A percentile compares a stretch with the other conserved stretches of the same genome.
Evolutionary conservation across 306 rosid species (phyloP).

Genomic region (Inga oerstediana): DNA sequence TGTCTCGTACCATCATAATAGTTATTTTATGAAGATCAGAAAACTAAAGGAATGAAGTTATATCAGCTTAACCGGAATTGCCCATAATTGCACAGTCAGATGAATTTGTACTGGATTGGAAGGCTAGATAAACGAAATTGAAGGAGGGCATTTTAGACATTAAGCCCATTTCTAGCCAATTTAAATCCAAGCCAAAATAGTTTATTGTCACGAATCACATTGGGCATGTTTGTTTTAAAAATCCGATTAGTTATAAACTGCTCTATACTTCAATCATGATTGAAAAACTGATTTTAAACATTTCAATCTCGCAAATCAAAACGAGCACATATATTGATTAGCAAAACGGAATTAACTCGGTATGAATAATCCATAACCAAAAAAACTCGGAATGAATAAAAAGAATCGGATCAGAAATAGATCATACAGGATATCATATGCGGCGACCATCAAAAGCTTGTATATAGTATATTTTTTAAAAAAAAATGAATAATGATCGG

Average conservation of each 20-base stretch:
- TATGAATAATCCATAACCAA: background rate
- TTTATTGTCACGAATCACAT: background rate
- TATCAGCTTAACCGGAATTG: background rate
- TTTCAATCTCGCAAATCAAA: too few relatives aligned
- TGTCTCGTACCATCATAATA: background rate
- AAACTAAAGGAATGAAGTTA: background rate
- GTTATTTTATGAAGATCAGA: background rate
- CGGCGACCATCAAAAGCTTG: background rate
- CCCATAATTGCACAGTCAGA: background rate
- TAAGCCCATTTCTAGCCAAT: background rate
- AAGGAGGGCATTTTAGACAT: background rate
- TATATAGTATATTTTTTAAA: background rate
- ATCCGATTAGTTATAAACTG: too few relatives aligned
- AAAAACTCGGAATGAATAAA: background rate
- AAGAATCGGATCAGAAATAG: background rate
- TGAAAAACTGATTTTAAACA: too few relatives aligned
- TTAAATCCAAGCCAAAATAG: background rate
- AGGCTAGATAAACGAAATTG: background rate
- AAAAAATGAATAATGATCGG: background rate
- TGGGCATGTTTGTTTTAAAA: too few relatives aligned
- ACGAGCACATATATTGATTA: background rate
- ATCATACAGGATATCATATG: background rate
- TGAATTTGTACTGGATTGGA: background rate
- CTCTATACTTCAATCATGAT: too few relatives aligned
- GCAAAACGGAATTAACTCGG: background rate